Conservation (phyloP, 805 yeast species). For the Lipomyces orientalis region DNA sequence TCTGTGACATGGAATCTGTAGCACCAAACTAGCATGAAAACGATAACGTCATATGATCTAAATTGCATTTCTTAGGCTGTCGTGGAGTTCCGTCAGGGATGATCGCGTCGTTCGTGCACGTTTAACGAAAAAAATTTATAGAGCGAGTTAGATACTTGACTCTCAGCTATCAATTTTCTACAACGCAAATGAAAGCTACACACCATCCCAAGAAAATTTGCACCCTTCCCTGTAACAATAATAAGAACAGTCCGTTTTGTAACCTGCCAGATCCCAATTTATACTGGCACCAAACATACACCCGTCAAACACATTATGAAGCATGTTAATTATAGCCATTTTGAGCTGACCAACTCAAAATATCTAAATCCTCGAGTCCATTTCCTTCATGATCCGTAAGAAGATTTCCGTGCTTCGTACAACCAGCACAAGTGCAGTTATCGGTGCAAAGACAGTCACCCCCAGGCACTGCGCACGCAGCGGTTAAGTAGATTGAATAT, state of each 20-base stretch:
- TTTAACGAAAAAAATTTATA: not conserved
- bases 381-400: not conserved
- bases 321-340: not conserved
- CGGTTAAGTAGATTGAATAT: slow-evolving; percentile 38
- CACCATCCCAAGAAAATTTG: not conserved
- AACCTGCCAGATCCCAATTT: not conserved
- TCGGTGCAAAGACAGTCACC: slow-evolving; percentile 37
- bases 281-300: no score
- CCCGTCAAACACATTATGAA: not conserved
- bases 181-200: not conserved
- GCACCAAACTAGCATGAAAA: not conserved
- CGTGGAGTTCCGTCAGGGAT: not conserved
- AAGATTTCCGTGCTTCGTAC: slow-evolving; percentile 34
- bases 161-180: not conserved
- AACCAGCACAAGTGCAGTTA: slow-evolving; percentile 38
- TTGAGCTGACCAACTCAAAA: not conserved
- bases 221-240: not conserved
- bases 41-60: not conserved
- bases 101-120: not conserved
- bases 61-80: not conserved
- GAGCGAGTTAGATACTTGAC: not conserved
- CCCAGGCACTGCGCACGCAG: slow-evolving; percentile 40
- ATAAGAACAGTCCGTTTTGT: not conserved
- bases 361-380: not conserved
- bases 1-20: not conserved